Base-by-base conservation (phyloP, 1,284 basidiomycete species). In the Trametes hirsuta region DNA sequence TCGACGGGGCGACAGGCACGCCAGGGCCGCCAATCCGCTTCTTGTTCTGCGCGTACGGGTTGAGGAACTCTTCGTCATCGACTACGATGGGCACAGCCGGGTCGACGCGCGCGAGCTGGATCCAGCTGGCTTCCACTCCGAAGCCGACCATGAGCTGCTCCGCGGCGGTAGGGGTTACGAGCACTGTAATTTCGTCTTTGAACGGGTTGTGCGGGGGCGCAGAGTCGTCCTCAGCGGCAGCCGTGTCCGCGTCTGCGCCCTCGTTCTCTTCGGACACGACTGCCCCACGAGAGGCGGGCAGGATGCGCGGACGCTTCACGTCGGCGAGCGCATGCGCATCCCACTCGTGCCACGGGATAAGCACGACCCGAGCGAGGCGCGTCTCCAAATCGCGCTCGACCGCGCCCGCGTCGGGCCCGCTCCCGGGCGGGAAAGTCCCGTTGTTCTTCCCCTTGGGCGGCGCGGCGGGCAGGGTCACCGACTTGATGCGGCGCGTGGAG, bases 121-220 rank as follows among this genome's bases (percentile, higher is more conserved):
- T 80, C 81, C 84, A 90, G 53, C 82, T 82, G 14, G 81, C 88
- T 3, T 77, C 79, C 37, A 87, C 57, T 1, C 83, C 84, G 74
- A 88, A 82, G 0, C 84, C 85, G 0, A 81, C 69, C 45, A 51
- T 46, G 18, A 89, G 65, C 36, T 74, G 71, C 39, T 81, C 79
- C 6, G 78, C 72, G 0, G 76, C 68, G n/a, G 71, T 70, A 0
- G 80, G 77, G 36, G 80, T 76, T n/a, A 88, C 73, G 21, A 87
- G 76, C 2, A 88, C 71, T 3, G 77, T 79, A 65, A 90, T 87
- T 36, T 73, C 77, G 63, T 88, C 83, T 49, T 75, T 78, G 47
- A 73, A 70, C 3, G 83, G 78, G 62, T 87, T 75, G 66, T 87
- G 82, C 10, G 75, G 47, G 24, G 75, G 52, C 22, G 39, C 11